Evolutionary conservation across 805 yeast genomes (phyloP), one percentile per base, ranked within the genome.

Genomic region (Schwanniomyces vanrijiae): DNA sequence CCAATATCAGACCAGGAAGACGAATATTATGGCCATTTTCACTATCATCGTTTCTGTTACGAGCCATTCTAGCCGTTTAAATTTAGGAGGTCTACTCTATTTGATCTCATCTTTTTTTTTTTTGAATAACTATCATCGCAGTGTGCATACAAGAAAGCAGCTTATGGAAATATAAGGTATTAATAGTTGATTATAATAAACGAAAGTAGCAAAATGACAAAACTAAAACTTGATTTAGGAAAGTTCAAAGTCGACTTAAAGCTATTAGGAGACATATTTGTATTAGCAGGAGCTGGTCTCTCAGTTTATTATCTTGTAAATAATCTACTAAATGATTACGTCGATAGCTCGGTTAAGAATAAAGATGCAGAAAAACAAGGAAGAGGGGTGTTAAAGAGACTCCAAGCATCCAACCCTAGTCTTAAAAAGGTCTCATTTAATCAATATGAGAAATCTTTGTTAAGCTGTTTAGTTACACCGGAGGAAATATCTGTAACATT

Each of bases 401-500:
- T 73, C 22, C 72, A 67, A 47, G 46, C 67, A 16, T 62, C 76
- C 9, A 81, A 85, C 54, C 96, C 97, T 0, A 75, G 71, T 0
- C 69, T 76, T 24, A 68, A 77, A 45, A 71, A 71, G 31, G 61
- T 84, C 8, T 77, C 73, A 7, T 72, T 88, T 37, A 85, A 82
- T 55, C 80, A 76, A 46, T 91, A 94, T 63, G 99, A 94, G 62
- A 80, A 81, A 51, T 73, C 81, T n/a, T 79, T 94, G 1, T 68
- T 94, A 47, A 82, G 86, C 11, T 82, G 87, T 11, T 88, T 92
- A 24, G 84, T 94, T 6, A 80, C 89, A 1, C 96, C 98, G 0
- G 84, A 82, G 2, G 97, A 90, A 48, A 88, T 94, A 37, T 75
- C 79, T 21, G 86, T 86, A 3, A 73, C 81, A 10, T 94, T 94